phyloP scores from a whole-genome alignment of 139 green algal genomes.

The Micractinium conductrix region DNA sequence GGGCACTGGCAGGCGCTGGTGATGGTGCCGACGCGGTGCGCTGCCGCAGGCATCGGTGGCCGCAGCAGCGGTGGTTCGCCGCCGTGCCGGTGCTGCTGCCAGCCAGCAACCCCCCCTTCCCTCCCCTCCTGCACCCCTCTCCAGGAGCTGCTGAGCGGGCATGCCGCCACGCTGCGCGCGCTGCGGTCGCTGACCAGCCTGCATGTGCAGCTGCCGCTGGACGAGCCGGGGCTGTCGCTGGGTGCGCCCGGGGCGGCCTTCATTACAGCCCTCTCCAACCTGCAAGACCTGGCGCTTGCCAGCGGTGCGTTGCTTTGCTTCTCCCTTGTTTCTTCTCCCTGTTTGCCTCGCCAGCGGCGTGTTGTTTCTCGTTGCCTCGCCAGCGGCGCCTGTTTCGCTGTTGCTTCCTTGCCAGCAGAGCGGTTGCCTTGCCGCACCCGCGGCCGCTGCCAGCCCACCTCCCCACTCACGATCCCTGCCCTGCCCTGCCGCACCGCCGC shows the following conservation, averaged over 20 bases:
- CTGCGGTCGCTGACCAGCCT: conserved; percentile 17
- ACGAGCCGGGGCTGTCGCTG: background rate
- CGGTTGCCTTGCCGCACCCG: too few relatives aligned
- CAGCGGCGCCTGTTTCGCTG: too few relatives aligned
- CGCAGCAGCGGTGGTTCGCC: too few relatives aligned
- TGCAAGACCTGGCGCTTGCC: conserved; percentile 4
- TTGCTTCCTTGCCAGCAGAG: too few relatives aligned
- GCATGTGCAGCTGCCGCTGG: background rate
- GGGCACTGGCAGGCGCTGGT: background rate
- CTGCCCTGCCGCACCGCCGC: too few relatives aligned
- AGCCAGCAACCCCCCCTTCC: too few relatives aligned
- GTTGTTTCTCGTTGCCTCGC: too few relatives aligned
- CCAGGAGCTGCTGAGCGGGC: background rate
- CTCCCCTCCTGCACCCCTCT: background rate
- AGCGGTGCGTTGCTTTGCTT: background rate
- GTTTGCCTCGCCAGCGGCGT: too few relatives aligned
- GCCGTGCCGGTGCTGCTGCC: background rate
- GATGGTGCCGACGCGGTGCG: too few relatives aligned
- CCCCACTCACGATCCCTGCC: background rate
- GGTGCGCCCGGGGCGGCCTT: background rate
- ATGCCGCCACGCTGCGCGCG: background rate
- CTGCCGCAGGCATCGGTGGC: too few relatives aligned
- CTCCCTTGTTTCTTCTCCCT: too few relatives aligned
- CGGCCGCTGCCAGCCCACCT: too few relatives aligned
- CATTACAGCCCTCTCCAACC: background rate